phyloP scores from a whole-genome alignment of 768 basidiomycete species.

The Pulveroboletus sp. region DNA sequence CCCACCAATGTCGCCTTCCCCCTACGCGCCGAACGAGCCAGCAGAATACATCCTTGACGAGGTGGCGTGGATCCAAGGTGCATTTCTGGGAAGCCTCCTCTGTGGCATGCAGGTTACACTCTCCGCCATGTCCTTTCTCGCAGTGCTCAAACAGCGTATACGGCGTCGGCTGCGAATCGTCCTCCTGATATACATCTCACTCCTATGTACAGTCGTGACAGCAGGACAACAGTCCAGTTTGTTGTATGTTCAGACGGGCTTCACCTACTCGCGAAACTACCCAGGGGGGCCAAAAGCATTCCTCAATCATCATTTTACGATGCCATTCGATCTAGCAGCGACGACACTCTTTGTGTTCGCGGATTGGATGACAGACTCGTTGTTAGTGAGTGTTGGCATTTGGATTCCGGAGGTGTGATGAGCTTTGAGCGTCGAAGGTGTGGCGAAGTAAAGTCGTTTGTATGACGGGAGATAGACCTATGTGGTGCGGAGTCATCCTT shows the following conservation, averaged over 20 bases:
- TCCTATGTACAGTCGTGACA: constrained; percentile 15
- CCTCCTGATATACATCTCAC: constrained; percentile 11
- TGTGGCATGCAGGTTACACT: constrained; percentile 19
- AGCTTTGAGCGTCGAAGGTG: constrained; percentile 10
- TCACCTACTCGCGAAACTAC: constrained; percentile 7
- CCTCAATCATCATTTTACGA: neutral
- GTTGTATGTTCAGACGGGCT: constrained; percentile 15
- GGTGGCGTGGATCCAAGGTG: constrained; percentile 20
- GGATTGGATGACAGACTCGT: constrained; percentile 21
- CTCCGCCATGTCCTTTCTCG: constrained; percentile 16
- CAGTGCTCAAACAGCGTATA: constrained; percentile 13
- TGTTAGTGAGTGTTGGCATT: constrained; percentile 13
- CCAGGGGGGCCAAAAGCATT: constrained; percentile 14
- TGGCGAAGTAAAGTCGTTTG: constrained; percentile 22
- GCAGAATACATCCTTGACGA: neutral
- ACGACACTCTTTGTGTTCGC: constrained; percentile 12
- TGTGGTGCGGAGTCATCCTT: constrained; percentile 9
- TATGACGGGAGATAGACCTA: constrained; percentile 2
- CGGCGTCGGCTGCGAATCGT: constrained; percentile 8
- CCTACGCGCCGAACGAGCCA: constrained; percentile 2
- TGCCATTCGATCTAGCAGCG: constrained; percentile 3
- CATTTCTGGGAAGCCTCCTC: constrained; percentile 17
- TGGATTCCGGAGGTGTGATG: neutral
- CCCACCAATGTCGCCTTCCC: constrained; percentile 4
- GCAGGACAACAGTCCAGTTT: constrained; percentile 10